phyloP scores from a whole-genome alignment of 208 protist species.

The Vickermania spadyakhi region DNA sequence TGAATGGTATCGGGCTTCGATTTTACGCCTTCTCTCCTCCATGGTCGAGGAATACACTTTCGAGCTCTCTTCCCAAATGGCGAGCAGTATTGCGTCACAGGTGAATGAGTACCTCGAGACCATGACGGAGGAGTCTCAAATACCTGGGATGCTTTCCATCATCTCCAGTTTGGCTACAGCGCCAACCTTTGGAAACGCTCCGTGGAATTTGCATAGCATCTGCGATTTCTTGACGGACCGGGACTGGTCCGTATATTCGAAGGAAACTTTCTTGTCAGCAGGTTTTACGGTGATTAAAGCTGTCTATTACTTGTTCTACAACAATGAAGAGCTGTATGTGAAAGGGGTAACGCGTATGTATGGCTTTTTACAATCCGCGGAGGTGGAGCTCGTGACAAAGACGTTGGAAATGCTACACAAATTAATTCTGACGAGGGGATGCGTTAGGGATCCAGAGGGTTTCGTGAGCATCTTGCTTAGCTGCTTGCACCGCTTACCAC shows the following conservation, averaged over 20 bases:
- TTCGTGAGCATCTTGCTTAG: constrained; percentile 23
- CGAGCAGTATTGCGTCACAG: constrained; percentile 24
- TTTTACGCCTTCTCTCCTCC: constrained; percentile 40
- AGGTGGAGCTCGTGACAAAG: constrained; percentile 21
- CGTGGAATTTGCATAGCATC: constrained; percentile 50
- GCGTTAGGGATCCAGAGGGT: constrained; percentile 5
- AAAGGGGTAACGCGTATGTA: constrained; percentile 12
- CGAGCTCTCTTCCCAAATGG: constrained; percentile 44
- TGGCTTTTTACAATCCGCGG: constrained; percentile 12
- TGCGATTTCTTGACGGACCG: constrained; percentile 38
- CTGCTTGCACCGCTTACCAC: constrained; percentile 38
- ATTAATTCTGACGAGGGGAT: constrained; percentile 7
- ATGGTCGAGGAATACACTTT: constrained; percentile 68
- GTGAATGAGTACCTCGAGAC: constrained; percentile 35
- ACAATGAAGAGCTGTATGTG: constrained; percentile 16
- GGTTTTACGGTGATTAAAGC: constrained; percentile 30
- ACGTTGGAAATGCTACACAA: constrained; percentile 19
- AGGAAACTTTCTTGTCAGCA: constrained; percentile 30
- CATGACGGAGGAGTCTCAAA: constrained; percentile 28
- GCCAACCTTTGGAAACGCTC: constrained; percentile 28
- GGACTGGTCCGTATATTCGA: constrained; percentile 32
- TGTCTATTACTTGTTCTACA: constrained; percentile 14
- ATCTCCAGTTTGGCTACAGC: constrained; percentile 34
- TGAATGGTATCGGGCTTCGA: constrained; percentile 54
- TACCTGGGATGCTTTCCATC: constrained; percentile 47